These are phyloP conservation scores for Penicillium argentinense DNA, from an alignment of 495 filamentous ascomycete species.

Conservation along the genomic window DNA sequence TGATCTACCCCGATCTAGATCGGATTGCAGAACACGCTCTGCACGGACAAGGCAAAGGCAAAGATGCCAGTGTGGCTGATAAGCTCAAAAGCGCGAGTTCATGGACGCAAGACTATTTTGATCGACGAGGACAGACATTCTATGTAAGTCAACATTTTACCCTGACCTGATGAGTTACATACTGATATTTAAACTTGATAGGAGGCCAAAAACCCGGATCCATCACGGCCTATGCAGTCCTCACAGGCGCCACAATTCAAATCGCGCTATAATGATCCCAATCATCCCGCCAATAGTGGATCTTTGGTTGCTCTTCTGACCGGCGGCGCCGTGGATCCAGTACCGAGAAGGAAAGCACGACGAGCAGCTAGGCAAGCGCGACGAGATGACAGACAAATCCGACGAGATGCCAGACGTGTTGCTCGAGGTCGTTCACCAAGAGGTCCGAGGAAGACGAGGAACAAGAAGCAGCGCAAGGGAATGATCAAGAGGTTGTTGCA, in stretches of 20 bases:
- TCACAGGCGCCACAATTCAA: neutral
- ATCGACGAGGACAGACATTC: conserved; percentile 5
- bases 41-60: neutral
- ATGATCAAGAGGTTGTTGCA: conserved; percentile 10
- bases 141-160: neutral
- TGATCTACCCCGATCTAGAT: conserved; percentile 17
- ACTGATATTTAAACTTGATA: neutral
- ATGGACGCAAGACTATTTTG: conserved; percentile 16
- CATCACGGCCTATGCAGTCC: conserved; percentile 1
- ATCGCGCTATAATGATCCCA: conserved; percentile 18
- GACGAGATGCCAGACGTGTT: conserved; percentile 6
- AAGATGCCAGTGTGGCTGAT: conserved; percentile 1
- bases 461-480: conserved; percentile 2
- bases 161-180: neutral
- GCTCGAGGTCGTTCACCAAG: conserved; percentile 5
- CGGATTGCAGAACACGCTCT: conserved; percentile 1
- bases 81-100: conserved; percentile 5
- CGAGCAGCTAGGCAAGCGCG: neutral
- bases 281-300: conserved; percentile 17
- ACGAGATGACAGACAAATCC: neutral
- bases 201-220: conserved; percentile 10
- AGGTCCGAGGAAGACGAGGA: conserved; percentile 2
- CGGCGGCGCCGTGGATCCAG: conserved; percentile 9
- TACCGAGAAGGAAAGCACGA: conserved; percentile 1
- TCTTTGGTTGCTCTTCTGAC: conserved; percentile 12